Base-by-base conservation (phyloP, 306 rosid genomes). In the Pterocarpus santalinus region DNA sequence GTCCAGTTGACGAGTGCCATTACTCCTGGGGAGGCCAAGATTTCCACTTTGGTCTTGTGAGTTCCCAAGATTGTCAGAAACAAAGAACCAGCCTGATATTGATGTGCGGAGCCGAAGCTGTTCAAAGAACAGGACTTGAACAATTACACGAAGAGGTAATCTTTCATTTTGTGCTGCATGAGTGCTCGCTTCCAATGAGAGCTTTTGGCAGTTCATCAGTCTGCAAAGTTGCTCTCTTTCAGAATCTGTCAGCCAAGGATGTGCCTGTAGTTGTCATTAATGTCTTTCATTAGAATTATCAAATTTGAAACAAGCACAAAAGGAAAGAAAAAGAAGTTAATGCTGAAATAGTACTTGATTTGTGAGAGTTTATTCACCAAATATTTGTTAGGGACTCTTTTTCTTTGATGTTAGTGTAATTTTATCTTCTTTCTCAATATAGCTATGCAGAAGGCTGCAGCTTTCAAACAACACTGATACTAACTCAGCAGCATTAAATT, bases 101-200 rank as follows among this genome's bases (percentile, higher is more conserved):
- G 98, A 94, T 60, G 98, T 92, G 1, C 97, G 91, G 51, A 94
- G 98, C 49, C 93, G 85, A 81, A 94, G 97, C 81, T 94, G 97
- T 80, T 94, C 97, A 7, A 94, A 92, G 82, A 92, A 94, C 30
- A 94, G 86, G 66, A 94, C 96, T 88, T 92, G 98, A 39, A 90
- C 96, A 41, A 94, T 82, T 17, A 92, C 95, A 71, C 98, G 85
- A 32, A 94, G 94, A 66, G 98, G 98, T 41, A 94, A 83, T 67
- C 95, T 89, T 86, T 94, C 97, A 52, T 94, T 94, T 84, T 94
- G 98, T 0, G 97, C 98, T 10, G 92, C 98, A 71, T 92, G 98
- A 4, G 95, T 85, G 84, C 98, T 90, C 1, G 94, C 97, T 82
- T 94, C 95, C 81, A 94, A 71, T 34, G 97, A 90, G 32, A 94